Conservation (phyloP, 345 rosid species). For the Populus tremula region DNA sequence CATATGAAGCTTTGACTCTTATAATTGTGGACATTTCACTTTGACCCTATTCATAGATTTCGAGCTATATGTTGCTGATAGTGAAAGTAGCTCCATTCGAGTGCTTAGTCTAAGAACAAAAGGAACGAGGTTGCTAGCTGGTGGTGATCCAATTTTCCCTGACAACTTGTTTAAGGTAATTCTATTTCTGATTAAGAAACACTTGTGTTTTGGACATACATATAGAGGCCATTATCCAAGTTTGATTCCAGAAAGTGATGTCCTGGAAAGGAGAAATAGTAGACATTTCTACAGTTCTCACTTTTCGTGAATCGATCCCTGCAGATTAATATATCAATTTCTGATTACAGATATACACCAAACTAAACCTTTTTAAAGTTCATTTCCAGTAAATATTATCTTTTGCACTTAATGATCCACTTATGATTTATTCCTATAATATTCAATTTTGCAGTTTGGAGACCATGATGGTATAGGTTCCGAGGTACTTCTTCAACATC, state of each 20-base stretch:
- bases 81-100: slow-evolving; percentile 95
- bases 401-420: background rate
- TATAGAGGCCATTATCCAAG: background rate
- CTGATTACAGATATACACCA: background rate
- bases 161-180: slow-evolving; percentile 85
- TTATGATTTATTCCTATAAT: background rate
- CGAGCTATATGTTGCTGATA: slow-evolving; percentile 81
- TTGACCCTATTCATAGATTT: slow-evolving; percentile 41
- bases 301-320: too few species aligned
- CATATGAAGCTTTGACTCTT: background rate
- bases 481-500: slow-evolving; percentile 94
- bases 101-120: slow-evolving; percentile 78
- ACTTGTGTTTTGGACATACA: slow-evolving; percentile 4
- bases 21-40: background rate
- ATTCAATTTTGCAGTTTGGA: slow-evolving; percentile 64
- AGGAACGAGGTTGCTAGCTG: slow-evolving; percentile 81
- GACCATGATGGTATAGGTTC: slow-evolving; percentile 85
- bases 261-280: too few species aligned
- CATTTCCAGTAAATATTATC: background rate
- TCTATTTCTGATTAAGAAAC: slow-evolving; percentile 6
- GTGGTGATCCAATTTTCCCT: slow-evolving; percentile 79
- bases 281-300: too few species aligned
- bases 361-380: background rate
- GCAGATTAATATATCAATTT: background rate
- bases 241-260: background rate